Base-by-base conservation (phyloP, 2,329 filamentous ascomycete species). In the Epichloe uncinata region DNA sequence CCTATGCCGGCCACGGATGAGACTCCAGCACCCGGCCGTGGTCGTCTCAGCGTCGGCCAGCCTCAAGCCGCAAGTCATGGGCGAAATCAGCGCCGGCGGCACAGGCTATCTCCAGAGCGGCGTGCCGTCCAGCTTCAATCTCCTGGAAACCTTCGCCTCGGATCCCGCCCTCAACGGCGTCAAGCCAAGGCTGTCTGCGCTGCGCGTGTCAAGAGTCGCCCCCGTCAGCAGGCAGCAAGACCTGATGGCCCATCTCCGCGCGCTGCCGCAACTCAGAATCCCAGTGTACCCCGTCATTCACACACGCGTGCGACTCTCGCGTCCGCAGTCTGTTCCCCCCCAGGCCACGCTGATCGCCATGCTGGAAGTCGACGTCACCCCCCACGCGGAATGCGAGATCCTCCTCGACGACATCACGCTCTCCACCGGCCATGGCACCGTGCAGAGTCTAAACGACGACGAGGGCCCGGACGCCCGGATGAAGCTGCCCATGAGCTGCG, bases 361-460 rank as follows among this genome's bases (percentile, higher is more conserved):
- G 47, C 69, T 90, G 4, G 85, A 89, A 60, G 65, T 89, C 38
- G 85, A 89, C 65, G 82, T 87, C 54, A 85, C 84, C 0, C 75
- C 81, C 6, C 80, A 83, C 60, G 78, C 84, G 51, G 77, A 82
- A 45, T 86, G 80, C 62, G 75, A 80, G 58, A 72, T 85, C n/a
- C 67, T 69, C 12, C 72, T 90, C 20, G 71, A 81, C 48, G 70
- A 73, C 18, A 77, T 87, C 50, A 57, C 71, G 1, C 67, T 89
- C 30, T 65, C 69, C 1, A 69, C 87, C 13, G 66, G 70, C 34
- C 78, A 80, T 22, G 81, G 80, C 44, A 66, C 65, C 13, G 74
- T 85, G 16, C 74, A 81, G 50, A 71, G 78, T 51, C 72, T 84
- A 13, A 79, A 77, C 54, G 64, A 66, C 37, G 63, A 42, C 11